A percentile compares a stretch with the other conserved stretches of the same genome.
Conservation (phyloP, 2,329 filamentous ascomycete species). For the Thielaviopsis punctulata region DNA sequence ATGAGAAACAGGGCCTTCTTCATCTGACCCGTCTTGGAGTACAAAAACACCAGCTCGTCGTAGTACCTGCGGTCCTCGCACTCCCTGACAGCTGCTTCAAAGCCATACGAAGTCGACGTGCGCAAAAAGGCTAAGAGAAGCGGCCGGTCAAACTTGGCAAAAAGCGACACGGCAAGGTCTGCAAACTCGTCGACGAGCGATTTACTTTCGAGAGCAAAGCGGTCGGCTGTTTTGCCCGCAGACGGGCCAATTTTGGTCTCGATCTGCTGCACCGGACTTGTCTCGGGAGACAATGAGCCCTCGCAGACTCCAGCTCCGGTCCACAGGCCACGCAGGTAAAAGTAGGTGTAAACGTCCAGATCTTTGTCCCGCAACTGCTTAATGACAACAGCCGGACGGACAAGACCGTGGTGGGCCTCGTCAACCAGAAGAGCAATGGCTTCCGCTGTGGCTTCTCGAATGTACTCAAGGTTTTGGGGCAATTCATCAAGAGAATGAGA, state of each 20-base stretch:
- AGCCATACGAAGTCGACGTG: constrained; percentile 70
- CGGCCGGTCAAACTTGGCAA: constrained; percentile 64
- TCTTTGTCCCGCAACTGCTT: constrained; percentile 53
- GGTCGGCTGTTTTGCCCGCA: too few relatives aligned
- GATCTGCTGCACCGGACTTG: too few relatives aligned
- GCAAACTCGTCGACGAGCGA: constrained; percentile 72
- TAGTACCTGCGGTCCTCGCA: constrained; percentile 72
- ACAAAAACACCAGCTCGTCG: constrained; percentile 84
- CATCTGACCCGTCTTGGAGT: constrained; percentile 88
- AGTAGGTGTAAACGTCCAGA: constrained; percentile 64
- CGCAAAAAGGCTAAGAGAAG: constrained; percentile 79
- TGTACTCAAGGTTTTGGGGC: constrained; percentile 47
- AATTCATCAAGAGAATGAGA: too few relatives aligned
- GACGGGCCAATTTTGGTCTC: too few relatives aligned
- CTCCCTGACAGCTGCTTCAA: constrained; percentile 60
- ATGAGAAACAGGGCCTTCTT: constrained; percentile 85
- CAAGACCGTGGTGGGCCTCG: constrained; percentile 76
- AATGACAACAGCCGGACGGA: constrained; percentile 62
- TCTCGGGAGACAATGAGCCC: too few relatives aligned
- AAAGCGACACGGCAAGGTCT: constrained; percentile 71
- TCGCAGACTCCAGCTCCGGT: constrained; percentile 48
- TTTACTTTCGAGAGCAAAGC: constrained; percentile 39
- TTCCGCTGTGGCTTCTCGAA: constrained; percentile 67
- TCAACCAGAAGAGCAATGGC: constrained; percentile 75
- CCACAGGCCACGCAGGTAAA: constrained; percentile 83